Percentiles rank a stretch among this genome's conserved stretches.
phyloP scores from a whole-genome alignment of 2,329 filamentous ascomycete genomes.

The Talaromyces sp. region DNA sequence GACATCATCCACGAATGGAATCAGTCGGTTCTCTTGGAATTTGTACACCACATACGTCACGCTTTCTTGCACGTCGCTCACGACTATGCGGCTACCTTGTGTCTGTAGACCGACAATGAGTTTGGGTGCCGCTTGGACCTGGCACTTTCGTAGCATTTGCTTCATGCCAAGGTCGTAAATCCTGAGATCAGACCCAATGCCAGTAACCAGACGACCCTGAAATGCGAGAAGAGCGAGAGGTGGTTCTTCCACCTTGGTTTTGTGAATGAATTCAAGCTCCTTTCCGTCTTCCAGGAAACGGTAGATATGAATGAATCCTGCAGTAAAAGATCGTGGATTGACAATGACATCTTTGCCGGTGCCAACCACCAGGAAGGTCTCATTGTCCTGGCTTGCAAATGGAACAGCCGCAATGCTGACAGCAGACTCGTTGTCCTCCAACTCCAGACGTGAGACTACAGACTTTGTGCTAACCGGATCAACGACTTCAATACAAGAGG shows the following conservation, averaged over 20 bases:
- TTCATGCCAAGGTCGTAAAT: constrained; percentile 92
- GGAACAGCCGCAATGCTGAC: constrained; percentile 79
- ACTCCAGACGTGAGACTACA: constrained; percentile 72
- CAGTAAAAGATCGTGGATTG: constrained; percentile 68
- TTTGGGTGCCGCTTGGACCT: constrained; percentile 71
- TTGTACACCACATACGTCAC: constrained; percentile 94
- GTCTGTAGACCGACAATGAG: constrained; percentile 86
- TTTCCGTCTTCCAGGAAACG: constrained; percentile 82
- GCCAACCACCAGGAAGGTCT: constrained; percentile 88
- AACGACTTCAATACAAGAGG: constrained; percentile 88
- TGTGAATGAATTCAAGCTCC: constrained; percentile 90
- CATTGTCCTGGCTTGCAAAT: constrained; percentile 83
- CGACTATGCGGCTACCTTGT: constrained; percentile 84
- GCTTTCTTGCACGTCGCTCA: constrained; percentile 88
- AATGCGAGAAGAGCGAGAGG: constrained; percentile 88
- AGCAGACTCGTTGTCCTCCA: constrained; percentile 87
- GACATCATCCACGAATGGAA: constrained; percentile 89
- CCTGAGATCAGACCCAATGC: constrained; percentile 74
- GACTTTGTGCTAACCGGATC: constrained; percentile 73
- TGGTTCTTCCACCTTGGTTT: constrained; percentile 86
- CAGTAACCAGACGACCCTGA: constrained; percentile 84
- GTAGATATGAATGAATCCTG: constrained; percentile 89
- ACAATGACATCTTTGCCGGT: constrained; percentile 86
- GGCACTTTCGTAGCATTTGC: constrained; percentile 86
- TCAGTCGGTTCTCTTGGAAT: constrained; percentile 80